Base-by-base conservation (phyloP, 148 eudicot genomes). In the Arctostaphylos glauca region DNA sequence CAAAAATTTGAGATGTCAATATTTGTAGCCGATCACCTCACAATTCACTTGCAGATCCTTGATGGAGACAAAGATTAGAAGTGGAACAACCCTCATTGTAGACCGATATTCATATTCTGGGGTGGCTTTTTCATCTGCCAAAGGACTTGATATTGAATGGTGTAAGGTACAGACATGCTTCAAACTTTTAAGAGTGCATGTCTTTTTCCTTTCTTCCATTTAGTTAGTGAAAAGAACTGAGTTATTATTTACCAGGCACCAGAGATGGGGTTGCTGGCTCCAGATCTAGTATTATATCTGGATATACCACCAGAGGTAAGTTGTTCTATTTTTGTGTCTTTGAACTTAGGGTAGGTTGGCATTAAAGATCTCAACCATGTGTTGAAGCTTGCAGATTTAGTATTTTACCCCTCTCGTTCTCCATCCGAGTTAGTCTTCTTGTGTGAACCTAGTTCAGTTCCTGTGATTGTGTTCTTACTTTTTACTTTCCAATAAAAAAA, bases 71-170 rank as follows among this genome's bases (percentile, higher is more conserved):
- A 93, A 93, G 91, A 89, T 96, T 87, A 94, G 84, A 86, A 87
- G 92, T 87, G 95, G 95, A 80, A 94, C 90, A 8, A 91, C 95
- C n/a, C 93, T 96, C 31, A 88, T 94, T 21, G 92, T 96, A 46
- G 99, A 96, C 87, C 98, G 99, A n/a, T 96, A 96, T 89, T 93
- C 99, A n/a, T 93, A 91, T 84, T 96, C 99, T n/a, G 98, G 99
- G 81, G 98, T 96, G 80, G 99, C 98, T 4, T 96, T 94, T 87
- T 94, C 99, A 10, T 88, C 98, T 85, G 99, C 99, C 56, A 96
- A 96, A 88, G 99, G 99, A 82, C 92, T 96, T 77, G 89, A 92
- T 85, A 81, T 94, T 75, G 91, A 94, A 23, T 96, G 99, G 98
- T 96, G 99, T 77, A 96, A 96, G 98, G 99, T 96, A 85, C 81